These are phyloP conservation scores for Bidens hawaiensis DNA, from an alignment of 140 eudicot genomes.

Conservation along the genomic window DNA sequence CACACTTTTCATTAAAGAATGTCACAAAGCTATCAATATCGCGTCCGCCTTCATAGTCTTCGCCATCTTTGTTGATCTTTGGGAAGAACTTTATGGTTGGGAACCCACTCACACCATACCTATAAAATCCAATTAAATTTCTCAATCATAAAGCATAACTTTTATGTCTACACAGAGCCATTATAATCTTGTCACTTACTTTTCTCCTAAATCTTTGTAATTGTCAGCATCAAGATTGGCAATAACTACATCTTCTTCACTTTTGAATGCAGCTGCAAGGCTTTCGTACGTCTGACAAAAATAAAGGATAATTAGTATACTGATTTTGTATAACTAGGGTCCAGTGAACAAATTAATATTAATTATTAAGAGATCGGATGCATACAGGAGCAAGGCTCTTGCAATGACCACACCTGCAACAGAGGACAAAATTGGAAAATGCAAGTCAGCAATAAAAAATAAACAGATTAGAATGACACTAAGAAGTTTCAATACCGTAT, in stretches of 20 bases:
- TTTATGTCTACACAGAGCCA: constrained; percentile 6
- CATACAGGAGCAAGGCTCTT: constrained; percentile 98
- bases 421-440: constrained; percentile 8
- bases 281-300: constrained; percentile 70
- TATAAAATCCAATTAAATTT: constrained; percentile 16
- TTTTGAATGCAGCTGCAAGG: constrained; percentile 78
- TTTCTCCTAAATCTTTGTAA: constrained; percentile 75
- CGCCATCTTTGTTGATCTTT: constrained; percentile 81
- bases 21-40: constrained; percentile 76
- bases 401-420: constrained; percentile 99
- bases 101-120: constrained; percentile 86
- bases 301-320: constrained; percentile 6
- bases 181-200: constrained; percentile 41
- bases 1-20: constrained; percentile 80
- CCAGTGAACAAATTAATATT: constrained; percentile 3
- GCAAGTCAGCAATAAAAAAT: constrained; percentile 14
- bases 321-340: background rate
- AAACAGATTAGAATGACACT: background rate
- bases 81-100: constrained; percentile 93
- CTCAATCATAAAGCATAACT: background rate
- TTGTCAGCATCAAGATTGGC: constrained; percentile 97
- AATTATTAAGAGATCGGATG: constrained; percentile 20
- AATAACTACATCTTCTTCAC: constrained; percentile 78
- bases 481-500: background rate
- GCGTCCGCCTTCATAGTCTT: constrained; percentile 85